Percentiles rank a stretch among this genome's conserved stretches.
Conservation (phyloP, 495 filamentous ascomycete genomes). For the Cladorrhinum samala region DNA sequence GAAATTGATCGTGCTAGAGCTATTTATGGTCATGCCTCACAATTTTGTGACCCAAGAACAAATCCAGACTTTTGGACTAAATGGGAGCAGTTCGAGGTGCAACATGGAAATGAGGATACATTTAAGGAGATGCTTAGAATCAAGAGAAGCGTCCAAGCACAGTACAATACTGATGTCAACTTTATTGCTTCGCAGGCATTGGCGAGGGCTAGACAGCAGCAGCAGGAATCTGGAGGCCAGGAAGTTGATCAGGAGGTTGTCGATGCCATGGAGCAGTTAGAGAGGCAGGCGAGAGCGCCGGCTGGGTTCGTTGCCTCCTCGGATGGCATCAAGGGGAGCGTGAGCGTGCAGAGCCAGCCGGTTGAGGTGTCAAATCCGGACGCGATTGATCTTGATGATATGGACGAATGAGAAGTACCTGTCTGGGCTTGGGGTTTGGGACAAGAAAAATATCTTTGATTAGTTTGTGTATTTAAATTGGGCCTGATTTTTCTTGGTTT, state of each 20-base stretch:
- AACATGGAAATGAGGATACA: conserved; percentile 97
- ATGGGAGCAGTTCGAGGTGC: conserved; percentile 95
- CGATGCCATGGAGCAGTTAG: conserved; percentile 88
- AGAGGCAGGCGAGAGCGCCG: conserved; percentile 82
- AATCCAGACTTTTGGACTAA: conserved; percentile 88
- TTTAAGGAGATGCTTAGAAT: conserved; percentile 99
- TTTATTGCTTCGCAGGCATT: conserved; percentile 97
- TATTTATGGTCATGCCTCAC: conserved; percentile 92
- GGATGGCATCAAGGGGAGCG: conserved; percentile 70
- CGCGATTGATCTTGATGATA: conserved; percentile 76
- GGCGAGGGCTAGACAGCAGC: conserved; percentile 63
- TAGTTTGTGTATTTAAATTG: background rate
- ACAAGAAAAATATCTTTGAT: background rate
- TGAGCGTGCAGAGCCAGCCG: conserved; percentile 28
- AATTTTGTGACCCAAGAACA: conserved; percentile 93
- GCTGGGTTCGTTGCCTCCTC: conserved; percentile 86
- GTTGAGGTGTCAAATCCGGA: conserved; percentile 71
- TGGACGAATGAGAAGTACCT: conserved; percentile 36
- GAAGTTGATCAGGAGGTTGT: conserved; percentile 49
- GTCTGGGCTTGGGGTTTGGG: background rate
- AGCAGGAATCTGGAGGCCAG: conserved; percentile 35
- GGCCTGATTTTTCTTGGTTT: background rate
- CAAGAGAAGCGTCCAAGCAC: conserved; percentile 93
- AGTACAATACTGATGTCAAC: conserved; percentile 98
- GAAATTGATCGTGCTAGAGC: conserved; percentile 94